A percentile compares a stretch with the other conserved stretches of the same genome.
These are phyloP conservation scores for Corinectria fuckeliana DNA, from an alignment of 2,329 filamentous ascomycete genomes.

Conservation along the genomic window DNA sequence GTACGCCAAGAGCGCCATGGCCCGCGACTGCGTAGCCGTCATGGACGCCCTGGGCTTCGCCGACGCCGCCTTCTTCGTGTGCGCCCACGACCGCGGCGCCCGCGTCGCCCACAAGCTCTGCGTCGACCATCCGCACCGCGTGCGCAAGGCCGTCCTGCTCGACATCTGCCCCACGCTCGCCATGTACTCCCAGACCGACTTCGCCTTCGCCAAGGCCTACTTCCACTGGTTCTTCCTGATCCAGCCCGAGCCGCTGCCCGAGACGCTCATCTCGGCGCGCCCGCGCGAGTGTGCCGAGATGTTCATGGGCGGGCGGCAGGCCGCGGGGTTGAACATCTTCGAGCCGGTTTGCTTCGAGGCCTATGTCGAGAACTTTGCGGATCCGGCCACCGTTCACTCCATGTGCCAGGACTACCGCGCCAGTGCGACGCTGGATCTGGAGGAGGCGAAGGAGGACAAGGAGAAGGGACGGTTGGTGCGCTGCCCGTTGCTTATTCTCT, in stretches of 20 bases:
- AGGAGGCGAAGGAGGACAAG: conserved; percentile 55
- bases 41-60: conserved; percentile 52
- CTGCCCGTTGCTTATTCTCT: conserved; percentile 57
- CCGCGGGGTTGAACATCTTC: conserved; percentile 44
- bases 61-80: conserved; percentile 51
- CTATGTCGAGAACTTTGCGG: conserved; percentile 51
- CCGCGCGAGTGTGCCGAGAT: conserved; percentile 49
- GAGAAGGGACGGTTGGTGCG: conserved; percentile 50
- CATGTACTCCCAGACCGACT: conserved; percentile 55
- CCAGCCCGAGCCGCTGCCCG: conserved; percentile 57
- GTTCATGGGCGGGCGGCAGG: conserved; percentile 50
- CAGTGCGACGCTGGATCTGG: conserved; percentile 57
- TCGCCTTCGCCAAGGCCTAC: conserved; percentile 55
- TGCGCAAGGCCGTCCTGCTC: conserved; percentile 53
- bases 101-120: conserved; percentile 61
- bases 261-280: conserved; percentile 50
- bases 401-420: conserved; percentile 65
- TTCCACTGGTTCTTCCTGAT: conserved; percentile 68
- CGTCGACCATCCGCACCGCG: conserved; percentile 51
- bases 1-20: conserved; percentile 59
- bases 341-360: conserved; percentile 43
- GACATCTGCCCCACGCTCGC: conserved; percentile 62
- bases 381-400: conserved; percentile 51
- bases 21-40: conserved; percentile 51
- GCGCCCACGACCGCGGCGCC: conserved; percentile 64